Evolutionary conservation across 1,284 basidiomycete species (phyloP).

Genomic region (Irpex sp.): DNA sequence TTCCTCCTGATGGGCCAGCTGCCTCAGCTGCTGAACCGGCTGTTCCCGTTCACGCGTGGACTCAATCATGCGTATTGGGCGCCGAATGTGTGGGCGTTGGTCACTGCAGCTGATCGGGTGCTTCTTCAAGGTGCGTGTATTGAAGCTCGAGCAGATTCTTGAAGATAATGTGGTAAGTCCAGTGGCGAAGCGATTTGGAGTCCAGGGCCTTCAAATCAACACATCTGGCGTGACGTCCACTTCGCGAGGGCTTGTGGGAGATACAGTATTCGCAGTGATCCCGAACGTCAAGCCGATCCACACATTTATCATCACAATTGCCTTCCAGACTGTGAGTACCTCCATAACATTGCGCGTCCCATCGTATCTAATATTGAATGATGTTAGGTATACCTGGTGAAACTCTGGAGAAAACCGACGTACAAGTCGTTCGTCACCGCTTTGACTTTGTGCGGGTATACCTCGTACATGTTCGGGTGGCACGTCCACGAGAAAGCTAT

Average conservation of each 20-base stretch:
- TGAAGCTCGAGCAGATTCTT: no score
- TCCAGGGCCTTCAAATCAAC: conserved; percentile 47
- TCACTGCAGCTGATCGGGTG: conserved; percentile 76
- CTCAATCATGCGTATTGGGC: conserved; percentile 98
- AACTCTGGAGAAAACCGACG: conserved; percentile 79
- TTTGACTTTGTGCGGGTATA: conserved; percentile 84
- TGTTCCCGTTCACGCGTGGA: conserved; percentile 93
- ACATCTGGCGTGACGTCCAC: conserved; percentile 69
- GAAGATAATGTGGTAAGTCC: no score
- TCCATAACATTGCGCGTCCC: not conserved
- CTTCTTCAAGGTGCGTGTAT: conserved; percentile 75
- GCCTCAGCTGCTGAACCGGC: conserved; percentile 74
- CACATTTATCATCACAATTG: conserved; percentile 78
- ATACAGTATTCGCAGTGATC: conserved; percentile 85
- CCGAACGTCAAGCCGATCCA: conserved; percentile 81
- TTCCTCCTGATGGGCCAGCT: conserved; percentile 80
- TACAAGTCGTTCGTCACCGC: conserved; percentile 85
- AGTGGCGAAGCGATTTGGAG: conserved; percentile 3
- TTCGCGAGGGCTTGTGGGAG: conserved; percentile 88
- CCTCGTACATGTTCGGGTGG: conserved; percentile 94
- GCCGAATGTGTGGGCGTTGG: conserved; percentile 88
- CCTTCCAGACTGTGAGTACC: conserved; percentile 58
- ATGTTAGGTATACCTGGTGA: conserved; percentile 69
- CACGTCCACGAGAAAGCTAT: conserved; percentile 97
- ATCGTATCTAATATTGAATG: no score